These are phyloP conservation scores for Pleurotus giganteus DNA, from an alignment of 768 basidiomycete species.

Conservation along the genomic window DNA sequence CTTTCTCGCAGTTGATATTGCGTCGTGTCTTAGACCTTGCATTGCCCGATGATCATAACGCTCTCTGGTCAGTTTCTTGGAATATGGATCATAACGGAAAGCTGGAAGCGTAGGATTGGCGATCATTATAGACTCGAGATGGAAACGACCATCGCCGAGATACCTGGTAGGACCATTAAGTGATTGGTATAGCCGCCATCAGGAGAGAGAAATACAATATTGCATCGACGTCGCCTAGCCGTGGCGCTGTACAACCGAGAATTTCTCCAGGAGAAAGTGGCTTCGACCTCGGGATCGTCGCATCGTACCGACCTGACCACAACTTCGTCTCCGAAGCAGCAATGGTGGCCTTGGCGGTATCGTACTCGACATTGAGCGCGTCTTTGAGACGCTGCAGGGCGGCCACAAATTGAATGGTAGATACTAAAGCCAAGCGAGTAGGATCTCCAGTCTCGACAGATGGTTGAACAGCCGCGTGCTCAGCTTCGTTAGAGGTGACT, in stretches of 20 bases:
- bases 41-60: constrained; percentile 89
- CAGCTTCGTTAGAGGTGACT: constrained; percentile 12
- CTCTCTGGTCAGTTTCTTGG: constrained; percentile 94
- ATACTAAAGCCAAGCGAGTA: constrained; percentile 87
- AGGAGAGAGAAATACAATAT: constrained; percentile 60
- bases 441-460: constrained; percentile 18
- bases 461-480: not conserved
- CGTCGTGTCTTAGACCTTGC: constrained; percentile 69
- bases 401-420: constrained; percentile 96
- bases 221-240: constrained; percentile 75
- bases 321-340: constrained; percentile 19
- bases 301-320: constrained; percentile 69
- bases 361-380: constrained; percentile 53
- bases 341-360: not conserved
- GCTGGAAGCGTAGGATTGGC: constrained; percentile 95
- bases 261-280: constrained; percentile 97
- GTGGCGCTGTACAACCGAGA: constrained; percentile 93
- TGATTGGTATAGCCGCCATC: constrained; percentile 9
- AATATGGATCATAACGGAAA: constrained; percentile 98
- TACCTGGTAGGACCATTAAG: constrained; percentile 54
- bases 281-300: constrained; percentile 79
- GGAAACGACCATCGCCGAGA: constrained; percentile 97
- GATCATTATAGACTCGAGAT: constrained; percentile 98
- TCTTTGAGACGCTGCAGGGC: constrained; percentile 87
- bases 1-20: constrained; percentile 70